These are phyloP conservation scores for Sarocladiaceae sp. DNA, from an alignment of 2,329 filamentous ascomycete species.

Conservation along the genomic window DNA sequence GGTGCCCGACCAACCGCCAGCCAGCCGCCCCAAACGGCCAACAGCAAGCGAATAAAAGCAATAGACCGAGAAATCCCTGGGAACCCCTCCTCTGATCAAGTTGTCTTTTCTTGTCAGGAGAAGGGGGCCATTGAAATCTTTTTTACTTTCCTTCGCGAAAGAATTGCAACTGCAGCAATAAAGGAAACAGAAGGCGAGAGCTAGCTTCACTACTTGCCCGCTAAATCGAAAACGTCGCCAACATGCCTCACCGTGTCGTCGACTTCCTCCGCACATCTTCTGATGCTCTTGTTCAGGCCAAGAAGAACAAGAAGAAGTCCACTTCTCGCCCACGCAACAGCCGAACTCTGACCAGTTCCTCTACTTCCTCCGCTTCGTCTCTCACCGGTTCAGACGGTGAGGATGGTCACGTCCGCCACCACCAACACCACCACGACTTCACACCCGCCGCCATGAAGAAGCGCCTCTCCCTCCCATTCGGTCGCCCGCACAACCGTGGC, in stretches of 20 bases:
- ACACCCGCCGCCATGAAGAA: constrained; percentile 36
- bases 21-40: background rate
- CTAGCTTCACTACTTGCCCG: too few relatives aligned
- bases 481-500: constrained; percentile 13
- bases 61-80: background rate
- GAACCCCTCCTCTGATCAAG: constrained; percentile 9
- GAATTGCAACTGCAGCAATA: background rate
- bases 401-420: constrained; percentile 12
- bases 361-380: background rate
- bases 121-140: constrained; percentile 6
- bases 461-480: constrained; percentile 36
- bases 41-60: background rate
- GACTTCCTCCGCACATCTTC: constrained; percentile 55
- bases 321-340: constrained; percentile 21
- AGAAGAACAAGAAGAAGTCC: constrained; percentile 31
- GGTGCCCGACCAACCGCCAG: background rate
- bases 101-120: constrained; percentile 6
- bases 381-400: constrained; percentile 30
- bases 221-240: too few relatives aligned
- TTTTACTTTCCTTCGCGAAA: too few relatives aligned
- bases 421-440: constrained; percentile 18
- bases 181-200: background rate
- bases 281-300: constrained; percentile 48
- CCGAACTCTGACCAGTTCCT: constrained; percentile 26
- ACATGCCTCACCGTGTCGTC: constrained; percentile 55